phyloP scores from a whole-genome alignment of 768 basidiomycete species.

The Panus rudis region DNA sequence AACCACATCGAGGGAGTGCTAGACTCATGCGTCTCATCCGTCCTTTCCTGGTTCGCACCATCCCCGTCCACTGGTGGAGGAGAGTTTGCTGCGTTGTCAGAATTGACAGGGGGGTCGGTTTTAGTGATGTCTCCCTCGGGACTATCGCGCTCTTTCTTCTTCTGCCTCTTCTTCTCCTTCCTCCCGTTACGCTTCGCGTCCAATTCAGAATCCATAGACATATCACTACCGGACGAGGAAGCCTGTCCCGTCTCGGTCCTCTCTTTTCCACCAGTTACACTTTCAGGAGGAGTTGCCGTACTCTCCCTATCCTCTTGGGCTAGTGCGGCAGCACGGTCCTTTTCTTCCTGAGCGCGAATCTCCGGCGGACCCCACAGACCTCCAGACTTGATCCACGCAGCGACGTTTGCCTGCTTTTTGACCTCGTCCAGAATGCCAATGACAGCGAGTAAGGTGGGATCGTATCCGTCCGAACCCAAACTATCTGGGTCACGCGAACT shows the following conservation, averaged over 20 bases:
- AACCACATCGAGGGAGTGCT: conserved; percentile 40
- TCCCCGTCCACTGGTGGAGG: not conserved
- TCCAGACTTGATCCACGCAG: conserved; percentile 57
- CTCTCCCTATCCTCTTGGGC: not conserved
- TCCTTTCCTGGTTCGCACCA: too few species aligned
- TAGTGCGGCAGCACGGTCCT: not conserved
- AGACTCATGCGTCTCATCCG: not conserved
- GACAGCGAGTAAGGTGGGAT: conserved; percentile 56
- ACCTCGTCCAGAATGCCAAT: conserved; percentile 58
- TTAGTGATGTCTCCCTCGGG: not conserved
- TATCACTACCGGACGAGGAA: too few species aligned
- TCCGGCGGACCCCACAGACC: conserved; percentile 33
- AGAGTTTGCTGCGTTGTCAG: not conserved
- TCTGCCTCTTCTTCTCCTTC: not conserved
- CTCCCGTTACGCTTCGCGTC: not conserved
- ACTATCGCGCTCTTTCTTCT: not conserved
- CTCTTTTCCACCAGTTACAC: not conserved
- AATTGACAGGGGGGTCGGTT: not conserved
- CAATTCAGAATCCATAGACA: not conserved
- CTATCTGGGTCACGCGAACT: not conserved
- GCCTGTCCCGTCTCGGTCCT: too few species aligned
- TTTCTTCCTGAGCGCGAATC: not conserved
- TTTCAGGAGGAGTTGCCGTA: not conserved
- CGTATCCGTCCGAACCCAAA: conserved; percentile 26
- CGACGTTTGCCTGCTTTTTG: conserved; percentile 55